Percentiles rank a stretch among this genome's conserved stretches.
Evolutionary conservation across 78 protist genomes (phyloP).

Genomic region (Bodo saltans): DNA sequence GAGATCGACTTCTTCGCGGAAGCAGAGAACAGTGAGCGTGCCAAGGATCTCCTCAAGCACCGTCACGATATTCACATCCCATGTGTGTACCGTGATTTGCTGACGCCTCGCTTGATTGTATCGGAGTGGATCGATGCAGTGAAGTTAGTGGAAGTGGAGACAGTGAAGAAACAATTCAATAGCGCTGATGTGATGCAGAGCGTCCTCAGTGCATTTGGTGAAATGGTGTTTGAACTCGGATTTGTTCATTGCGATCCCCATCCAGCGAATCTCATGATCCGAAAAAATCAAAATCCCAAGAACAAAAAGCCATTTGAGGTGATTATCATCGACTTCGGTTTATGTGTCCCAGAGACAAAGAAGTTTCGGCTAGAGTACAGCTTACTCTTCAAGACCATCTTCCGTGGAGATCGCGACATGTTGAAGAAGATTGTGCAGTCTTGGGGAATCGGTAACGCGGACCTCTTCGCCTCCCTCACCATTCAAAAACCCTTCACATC

Average conservation of each 20-base stretch:
- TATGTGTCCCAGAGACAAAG: slow-evolving; percentile 28
- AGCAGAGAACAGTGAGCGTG: slow-evolving; percentile 11
- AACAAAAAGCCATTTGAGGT: too few relatives aligned
- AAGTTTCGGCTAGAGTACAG: slow-evolving; percentile 20
- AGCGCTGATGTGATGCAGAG: background rate
- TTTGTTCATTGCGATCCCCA: slow-evolving; percentile 18
- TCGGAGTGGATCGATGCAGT: slow-evolving; percentile 39
- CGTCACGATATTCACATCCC: slow-evolving; percentile 30
- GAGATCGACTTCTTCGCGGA: slow-evolving; percentile 37
- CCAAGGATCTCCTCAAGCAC: background rate
- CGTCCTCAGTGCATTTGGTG: background rate
- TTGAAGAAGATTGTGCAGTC: background rate
- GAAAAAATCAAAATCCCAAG: background rate
- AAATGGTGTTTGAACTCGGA: slow-evolving; percentile 6
- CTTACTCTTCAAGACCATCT: slow-evolving; percentile 36
- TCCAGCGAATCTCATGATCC: slow-evolving; percentile 7
- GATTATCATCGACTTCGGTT: slow-evolving; percentile 60
- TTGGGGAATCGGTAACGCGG: slow-evolving; percentile 29
- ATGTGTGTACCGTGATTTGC: background rate
- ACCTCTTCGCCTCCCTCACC: slow-evolving; percentile 32
- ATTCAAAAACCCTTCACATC: background rate
- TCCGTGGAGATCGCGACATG: background rate
- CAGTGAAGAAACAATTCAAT: background rate
- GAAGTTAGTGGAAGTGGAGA: slow-evolving; percentile 8
- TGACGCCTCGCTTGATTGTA: slow-evolving; percentile 35